A percentile compares a stretch with the other conserved stretches of the same genome.
Conservation (phyloP, 257 asterid species). For the Lantana camara region DNA sequence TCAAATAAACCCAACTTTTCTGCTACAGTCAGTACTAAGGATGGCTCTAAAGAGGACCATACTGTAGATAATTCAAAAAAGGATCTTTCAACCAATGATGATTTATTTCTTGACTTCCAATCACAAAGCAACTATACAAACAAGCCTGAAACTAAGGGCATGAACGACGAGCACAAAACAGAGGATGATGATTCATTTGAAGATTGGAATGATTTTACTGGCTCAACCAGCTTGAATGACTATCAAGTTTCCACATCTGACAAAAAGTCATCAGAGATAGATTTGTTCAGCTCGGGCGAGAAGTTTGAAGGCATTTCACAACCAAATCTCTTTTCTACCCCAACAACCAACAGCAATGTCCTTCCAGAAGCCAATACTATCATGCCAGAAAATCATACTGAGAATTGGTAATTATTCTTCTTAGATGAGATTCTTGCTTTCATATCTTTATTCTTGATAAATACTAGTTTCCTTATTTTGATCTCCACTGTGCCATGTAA, state of each 20-base stretch:
- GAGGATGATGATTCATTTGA: constrained; percentile 46
- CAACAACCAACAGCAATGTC: constrained; percentile 36
- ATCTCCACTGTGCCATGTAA: constrained; percentile 20
- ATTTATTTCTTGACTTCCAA: constrained; percentile 56
- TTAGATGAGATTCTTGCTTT: constrained; percentile 16
- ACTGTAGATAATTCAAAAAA: constrained; percentile 23
- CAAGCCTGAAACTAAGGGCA: constrained; percentile 31
- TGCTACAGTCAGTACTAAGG: constrained; percentile 35
- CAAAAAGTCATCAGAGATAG: constrained; percentile 40
- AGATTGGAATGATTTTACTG: constrained; percentile 75
- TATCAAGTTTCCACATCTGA: constrained; percentile 35
- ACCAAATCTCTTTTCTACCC: constrained; percentile 43
- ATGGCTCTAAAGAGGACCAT: constrained; percentile 35
- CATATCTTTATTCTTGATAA: constrained; percentile 8
- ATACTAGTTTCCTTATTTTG: constrained; percentile 7
- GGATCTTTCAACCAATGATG: constrained; percentile 40
- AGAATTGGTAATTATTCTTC: constrained; percentile 49
- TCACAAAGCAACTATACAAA: constrained; percentile 38
- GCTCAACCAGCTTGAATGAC: constrained; percentile 42
- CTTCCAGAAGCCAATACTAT: constrained; percentile 33
- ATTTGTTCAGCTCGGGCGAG: constrained; percentile 44
- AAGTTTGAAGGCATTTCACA: constrained; percentile 46
- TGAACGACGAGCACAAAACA: constrained; percentile 31
- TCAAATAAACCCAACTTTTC: constrained; percentile 34
- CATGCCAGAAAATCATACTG: constrained; percentile 41